A percentile compares a stretch with the other conserved stretches of the same genome.
These are phyloP conservation scores for Exutisphaerella laricina DNA, from an alignment of 2,329 filamentous ascomycete genomes.

Conservation along the genomic window DNA sequence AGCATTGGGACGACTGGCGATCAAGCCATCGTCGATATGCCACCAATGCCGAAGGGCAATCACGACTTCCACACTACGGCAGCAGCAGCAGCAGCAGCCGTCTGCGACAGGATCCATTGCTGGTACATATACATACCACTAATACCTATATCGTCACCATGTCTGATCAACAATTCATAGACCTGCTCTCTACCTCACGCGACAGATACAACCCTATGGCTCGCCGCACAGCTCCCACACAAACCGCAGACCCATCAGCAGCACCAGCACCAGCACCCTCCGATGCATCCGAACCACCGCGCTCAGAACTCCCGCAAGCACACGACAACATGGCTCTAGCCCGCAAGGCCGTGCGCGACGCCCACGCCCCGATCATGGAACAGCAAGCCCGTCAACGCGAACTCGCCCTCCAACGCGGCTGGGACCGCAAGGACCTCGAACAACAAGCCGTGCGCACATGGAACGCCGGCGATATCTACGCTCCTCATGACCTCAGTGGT, in stretches of 20 bases:
- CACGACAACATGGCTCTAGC: constrained; percentile 1
- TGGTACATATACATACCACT: constrained; percentile 18
- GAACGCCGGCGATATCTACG: constrained; percentile 76
- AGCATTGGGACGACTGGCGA: constrained; percentile 25
- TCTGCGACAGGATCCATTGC: constrained; percentile 24
- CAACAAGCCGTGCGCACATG: constrained; percentile 65
- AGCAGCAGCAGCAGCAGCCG: constrained; percentile 19
- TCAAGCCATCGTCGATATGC: constrained; percentile 24
- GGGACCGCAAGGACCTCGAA: constrained; percentile 46
- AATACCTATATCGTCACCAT: not conserved
- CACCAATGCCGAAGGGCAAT: constrained; percentile 27
- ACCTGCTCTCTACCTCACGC: constrained; percentile 1
- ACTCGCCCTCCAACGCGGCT: constrained; percentile 25
- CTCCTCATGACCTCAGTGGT: constrained; percentile 77
- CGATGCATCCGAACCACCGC: not conserved
- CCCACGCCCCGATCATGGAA: constrained; percentile 4
- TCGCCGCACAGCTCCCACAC: not conserved
- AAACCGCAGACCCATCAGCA: not conserved
- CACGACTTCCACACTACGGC: constrained; percentile 15
- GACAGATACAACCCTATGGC: not conserved
- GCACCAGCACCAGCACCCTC: not conserved
- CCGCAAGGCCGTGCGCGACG: constrained; percentile 2
- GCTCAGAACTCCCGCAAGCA: not conserved
- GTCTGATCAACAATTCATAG: not conserved
- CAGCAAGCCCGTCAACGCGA: constrained; percentile 11